These are phyloP conservation scores for Pleurotus djamor DNA, from an alignment of 768 basidiomycete species.

Conservation along the genomic window DNA sequence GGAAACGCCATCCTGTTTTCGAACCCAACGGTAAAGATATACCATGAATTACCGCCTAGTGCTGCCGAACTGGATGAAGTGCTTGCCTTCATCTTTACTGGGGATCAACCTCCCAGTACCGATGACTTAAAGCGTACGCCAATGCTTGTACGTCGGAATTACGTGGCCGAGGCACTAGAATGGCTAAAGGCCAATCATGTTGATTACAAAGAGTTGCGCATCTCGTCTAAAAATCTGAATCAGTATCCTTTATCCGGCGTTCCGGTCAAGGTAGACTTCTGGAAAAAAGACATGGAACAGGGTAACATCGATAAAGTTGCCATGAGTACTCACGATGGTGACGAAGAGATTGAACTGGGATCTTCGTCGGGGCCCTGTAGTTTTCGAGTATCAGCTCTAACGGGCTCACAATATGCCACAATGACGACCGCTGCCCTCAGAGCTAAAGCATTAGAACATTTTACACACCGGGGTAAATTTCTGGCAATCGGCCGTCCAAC, in stretches of 20 bases:
- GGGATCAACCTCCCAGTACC: constrained; percentile 6
- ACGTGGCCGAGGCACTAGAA: constrained; percentile 18
- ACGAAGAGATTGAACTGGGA: constrained; percentile 19
- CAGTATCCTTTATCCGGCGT: constrained; percentile 12
- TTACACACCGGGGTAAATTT: constrained; percentile 16
- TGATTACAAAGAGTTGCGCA: constrained; percentile 20
- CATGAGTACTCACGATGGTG: constrained; percentile 13
- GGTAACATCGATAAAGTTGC: constrained; percentile 15
- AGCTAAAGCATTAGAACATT: constrained; percentile 21
- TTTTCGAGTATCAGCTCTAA: constrained; percentile 24
- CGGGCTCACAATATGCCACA: constrained; percentile 13
- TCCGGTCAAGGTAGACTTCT: constrained; percentile 11
- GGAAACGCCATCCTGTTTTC: constrained; percentile 23
- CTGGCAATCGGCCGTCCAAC: constrained; percentile 23
- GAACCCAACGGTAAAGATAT: constrained; percentile 18
- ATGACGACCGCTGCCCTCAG: constrained; percentile 12
- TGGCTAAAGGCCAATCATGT: constrained; percentile 23
- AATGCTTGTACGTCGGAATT: constrained; percentile 19
- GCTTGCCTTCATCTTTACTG: constrained; percentile 14
- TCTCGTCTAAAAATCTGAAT: constrained; percentile 14
- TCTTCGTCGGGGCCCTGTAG: constrained; percentile 16
- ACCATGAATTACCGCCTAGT: constrained; percentile 16
- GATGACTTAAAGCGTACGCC: constrained; percentile 15
- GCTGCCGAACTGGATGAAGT: constrained; percentile 17
- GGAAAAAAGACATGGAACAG: constrained; percentile 9